Conservation (phyloP, 2,329 filamentous ascomycete species). For the Phialocephala subalpina region DNA sequence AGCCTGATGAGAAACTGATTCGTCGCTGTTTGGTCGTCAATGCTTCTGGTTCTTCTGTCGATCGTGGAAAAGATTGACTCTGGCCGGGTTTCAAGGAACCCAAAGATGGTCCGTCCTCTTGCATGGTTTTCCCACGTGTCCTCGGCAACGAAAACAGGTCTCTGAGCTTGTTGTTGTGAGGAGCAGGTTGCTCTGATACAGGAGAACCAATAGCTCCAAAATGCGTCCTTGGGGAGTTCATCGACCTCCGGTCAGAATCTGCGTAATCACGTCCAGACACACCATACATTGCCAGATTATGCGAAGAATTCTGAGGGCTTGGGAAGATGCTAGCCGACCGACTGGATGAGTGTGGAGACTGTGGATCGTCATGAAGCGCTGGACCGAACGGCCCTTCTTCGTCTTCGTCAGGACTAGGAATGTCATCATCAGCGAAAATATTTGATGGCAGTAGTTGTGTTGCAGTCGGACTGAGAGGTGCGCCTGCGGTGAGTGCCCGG, state of each 20-base stretch:
- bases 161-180: slow-evolving; percentile 53
- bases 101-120: slow-evolving; percentile 68
- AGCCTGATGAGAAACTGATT: slow-evolving; percentile 64
- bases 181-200: slow-evolving; percentile 51
- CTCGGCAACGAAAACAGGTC: slow-evolving; percentile 66
- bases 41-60: slow-evolving; percentile 62
- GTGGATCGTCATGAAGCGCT: slow-evolving; percentile 54
- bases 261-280: slow-evolving; percentile 37
- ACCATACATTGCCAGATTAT: slow-evolving; percentile 62
- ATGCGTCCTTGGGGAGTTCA: slow-evolving; percentile 38
- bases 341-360: slow-evolving; percentile 68
- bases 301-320: slow-evolving; percentile 67
- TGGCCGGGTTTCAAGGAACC: slow-evolving; percentile 76
- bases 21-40: slow-evolving; percentile 59
- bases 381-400: slow-evolving; percentile 35
- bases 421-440: slow-evolving; percentile 66
- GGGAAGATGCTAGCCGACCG: slow-evolving; percentile 64
- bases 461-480: slow-evolving; percentile 80
- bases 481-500: slow-evolving; percentile 66
- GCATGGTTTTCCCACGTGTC: slow-evolving; percentile 65
- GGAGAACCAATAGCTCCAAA: slow-evolving; percentile 43
- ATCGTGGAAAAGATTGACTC: slow-evolving; percentile 79
- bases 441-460: slow-evolving; percentile 77
- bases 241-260: slow-evolving; percentile 39
- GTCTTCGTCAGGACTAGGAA: slow-evolving; percentile 50